Percentiles rank a stretch among this genome's conserved stretches.
These are phyloP conservation scores for Candolleomyces aberdarensis DNA, from an alignment of 768 basidiomycete species.

Conservation along the genomic window DNA sequence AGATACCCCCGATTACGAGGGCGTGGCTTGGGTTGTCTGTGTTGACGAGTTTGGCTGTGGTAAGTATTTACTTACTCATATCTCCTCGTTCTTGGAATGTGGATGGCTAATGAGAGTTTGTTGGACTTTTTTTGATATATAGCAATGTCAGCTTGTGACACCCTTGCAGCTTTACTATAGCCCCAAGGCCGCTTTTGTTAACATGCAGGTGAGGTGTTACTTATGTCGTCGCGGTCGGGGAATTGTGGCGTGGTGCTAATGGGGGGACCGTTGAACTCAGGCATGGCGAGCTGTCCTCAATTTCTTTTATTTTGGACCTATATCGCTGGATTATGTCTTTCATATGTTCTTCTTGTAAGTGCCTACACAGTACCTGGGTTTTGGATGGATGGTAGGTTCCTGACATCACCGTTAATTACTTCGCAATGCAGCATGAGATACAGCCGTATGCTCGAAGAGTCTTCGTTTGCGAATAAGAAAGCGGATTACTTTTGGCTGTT, in stretches of 20 bases:
- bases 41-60: conserved; percentile 80
- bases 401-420: neutral
- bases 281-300: conserved; percentile 87
- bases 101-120: neutral
- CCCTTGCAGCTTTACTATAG: conserved; percentile 93
- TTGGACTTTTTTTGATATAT: neutral
- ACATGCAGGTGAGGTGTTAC: conserved; percentile 63
- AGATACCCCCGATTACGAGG: conserved; percentile 90
- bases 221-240: no score
- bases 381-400: neutral
- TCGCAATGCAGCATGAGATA: conserved; percentile 81
- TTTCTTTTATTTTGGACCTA: conserved; percentile 94
- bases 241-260: neutral
- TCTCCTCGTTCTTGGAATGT: neutral
- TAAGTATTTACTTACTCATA: conserved; percentile 43
- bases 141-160: conserved; percentile 94
- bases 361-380: neutral
- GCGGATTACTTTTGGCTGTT: conserved; percentile 98
- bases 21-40: conserved; percentile 82
- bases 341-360: conserved; percentile 98
- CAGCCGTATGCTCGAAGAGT: conserved; percentile 95
- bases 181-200: conserved; percentile 78
- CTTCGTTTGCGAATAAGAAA: conserved; percentile 84
- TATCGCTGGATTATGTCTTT: conserved; percentile 93
- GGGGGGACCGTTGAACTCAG: conserved; percentile 36